These are phyloP conservation scores for Metschnikowia henanensis DNA, from an alignment of 805 yeast genomes.

Conservation along the genomic window DNA sequence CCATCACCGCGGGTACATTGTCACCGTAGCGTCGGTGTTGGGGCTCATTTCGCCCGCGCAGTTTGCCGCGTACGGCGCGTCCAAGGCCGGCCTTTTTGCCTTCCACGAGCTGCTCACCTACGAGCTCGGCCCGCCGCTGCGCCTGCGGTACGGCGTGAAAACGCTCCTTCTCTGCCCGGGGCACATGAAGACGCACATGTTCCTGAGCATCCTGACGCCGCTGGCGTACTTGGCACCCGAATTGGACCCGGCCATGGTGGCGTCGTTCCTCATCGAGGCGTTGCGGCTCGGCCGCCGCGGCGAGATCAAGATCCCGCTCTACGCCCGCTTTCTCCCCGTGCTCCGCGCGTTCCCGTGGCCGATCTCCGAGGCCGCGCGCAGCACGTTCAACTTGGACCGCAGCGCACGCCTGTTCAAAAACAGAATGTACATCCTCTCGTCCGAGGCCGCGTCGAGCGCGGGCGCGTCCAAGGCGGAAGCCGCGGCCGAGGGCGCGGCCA, in stretches of 20 bases:
- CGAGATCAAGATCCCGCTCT: constrained; percentile 71
- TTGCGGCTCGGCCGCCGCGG: constrained; percentile 63
- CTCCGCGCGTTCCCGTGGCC: constrained; percentile 76
- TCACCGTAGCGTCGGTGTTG: constrained; percentile 80
- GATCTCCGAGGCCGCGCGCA: constrained; percentile 52
- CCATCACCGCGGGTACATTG: constrained; percentile 65
- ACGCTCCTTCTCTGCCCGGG: constrained; percentile 86
- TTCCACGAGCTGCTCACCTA: constrained; percentile 78
- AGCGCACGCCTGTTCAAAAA: constrained; percentile 7
- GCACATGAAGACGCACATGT: constrained; percentile 76
- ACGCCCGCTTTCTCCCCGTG: constrained; percentile 72
- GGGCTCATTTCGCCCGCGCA: constrained; percentile 86
- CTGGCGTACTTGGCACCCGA: constrained; percentile 79
- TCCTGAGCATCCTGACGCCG: constrained; percentile 72
- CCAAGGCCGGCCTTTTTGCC: constrained; percentile 84
- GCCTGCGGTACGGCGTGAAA: constrained; percentile 53
- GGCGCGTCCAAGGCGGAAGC: not conserved
- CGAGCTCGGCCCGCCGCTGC: constrained; percentile 58
- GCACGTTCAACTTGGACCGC: constrained; percentile 66
- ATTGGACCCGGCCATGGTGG: constrained; percentile 66
- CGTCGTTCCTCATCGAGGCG: constrained; percentile 54
- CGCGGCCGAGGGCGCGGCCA: not conserved
- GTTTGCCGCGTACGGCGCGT: constrained; percentile 82
- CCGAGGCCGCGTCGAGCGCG: not conserved
- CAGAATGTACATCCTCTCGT: constrained; percentile 3